These are phyloP conservation scores for Crepidotus variabilis DNA, from an alignment of 768 basidiomycete species.

Conservation along the genomic window DNA sequence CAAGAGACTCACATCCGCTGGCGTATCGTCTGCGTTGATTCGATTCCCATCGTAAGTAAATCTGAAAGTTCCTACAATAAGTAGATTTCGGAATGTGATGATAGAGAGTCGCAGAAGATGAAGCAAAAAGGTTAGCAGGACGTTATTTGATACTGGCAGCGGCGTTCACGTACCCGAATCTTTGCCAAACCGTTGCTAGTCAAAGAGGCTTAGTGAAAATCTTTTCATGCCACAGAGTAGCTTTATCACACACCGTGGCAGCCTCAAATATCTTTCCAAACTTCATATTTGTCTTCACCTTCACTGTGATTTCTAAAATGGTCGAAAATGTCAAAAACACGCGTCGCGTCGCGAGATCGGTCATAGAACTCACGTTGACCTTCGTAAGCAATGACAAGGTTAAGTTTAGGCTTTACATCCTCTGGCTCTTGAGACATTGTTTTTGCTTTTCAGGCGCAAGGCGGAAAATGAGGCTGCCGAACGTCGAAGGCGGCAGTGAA, in stretches of 20 bases:
- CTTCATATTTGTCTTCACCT: constrained; percentile 60
- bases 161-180: constrained; percentile 38
- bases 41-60: constrained; percentile 57
- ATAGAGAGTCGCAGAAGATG: too few species aligned
- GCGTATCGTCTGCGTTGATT: constrained; percentile 45
- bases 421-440: constrained; percentile 48
- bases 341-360: constrained; percentile 2
- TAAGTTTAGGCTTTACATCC: constrained; percentile 71
- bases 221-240: background rate
- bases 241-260: constrained; percentile 47
- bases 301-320: constrained; percentile 57
- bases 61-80: constrained; percentile 52
- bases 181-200: constrained; percentile 56
- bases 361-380: constrained; percentile 40
- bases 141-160: too few species aligned
- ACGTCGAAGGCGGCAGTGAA: too few species aligned
- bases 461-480: background rate
- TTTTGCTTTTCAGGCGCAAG: background rate
- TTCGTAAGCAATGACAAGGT: constrained; percentile 54
- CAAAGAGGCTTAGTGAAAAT: background rate
- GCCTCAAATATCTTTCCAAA: constrained; percentile 67
- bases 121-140: too few species aligned
- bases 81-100: too few species aligned
- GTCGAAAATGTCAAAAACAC: background rate
- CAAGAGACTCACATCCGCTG: constrained; percentile 43